These are phyloP conservation scores for Vigna mungo DNA, from an alignment of 306 rosid species.

Conservation along the genomic window DNA sequence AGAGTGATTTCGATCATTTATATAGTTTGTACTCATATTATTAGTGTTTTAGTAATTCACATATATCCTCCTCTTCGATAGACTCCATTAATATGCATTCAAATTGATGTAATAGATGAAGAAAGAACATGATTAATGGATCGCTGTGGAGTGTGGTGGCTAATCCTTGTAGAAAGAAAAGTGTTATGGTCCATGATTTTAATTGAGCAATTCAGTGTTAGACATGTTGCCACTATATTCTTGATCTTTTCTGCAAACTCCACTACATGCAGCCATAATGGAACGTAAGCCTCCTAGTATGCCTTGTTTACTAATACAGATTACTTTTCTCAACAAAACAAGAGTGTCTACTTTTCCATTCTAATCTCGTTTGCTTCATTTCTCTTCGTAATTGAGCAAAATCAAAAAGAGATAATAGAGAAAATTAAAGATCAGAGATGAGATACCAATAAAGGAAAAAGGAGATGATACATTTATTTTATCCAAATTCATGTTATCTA, in stretches of 20 bases:
- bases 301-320: not conserved
- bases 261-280: not conserved
- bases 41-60: no score
- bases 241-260: not conserved
- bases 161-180: not conserved
- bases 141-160: not conserved
- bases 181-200: not conserved
- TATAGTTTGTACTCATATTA: no score
- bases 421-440: not conserved
- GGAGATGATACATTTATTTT: not conserved
- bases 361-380: not conserved
- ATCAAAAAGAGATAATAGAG: no score
- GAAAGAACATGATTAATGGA: not conserved
- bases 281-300: not conserved
- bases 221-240: not conserved
- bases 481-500: constrained; percentile 39
- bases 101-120: not conserved
- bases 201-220: not conserved
- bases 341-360: not conserved
- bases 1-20: no score
- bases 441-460: constrained; percentile 2
- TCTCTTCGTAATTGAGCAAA: not conserved
- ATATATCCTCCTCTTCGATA: no score
- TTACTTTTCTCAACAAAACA: not conserved
- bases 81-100: no score